phyloP scores from a whole-genome alignment of 352 stramenopile genomes.

The Phytophthora tubulina region DNA sequence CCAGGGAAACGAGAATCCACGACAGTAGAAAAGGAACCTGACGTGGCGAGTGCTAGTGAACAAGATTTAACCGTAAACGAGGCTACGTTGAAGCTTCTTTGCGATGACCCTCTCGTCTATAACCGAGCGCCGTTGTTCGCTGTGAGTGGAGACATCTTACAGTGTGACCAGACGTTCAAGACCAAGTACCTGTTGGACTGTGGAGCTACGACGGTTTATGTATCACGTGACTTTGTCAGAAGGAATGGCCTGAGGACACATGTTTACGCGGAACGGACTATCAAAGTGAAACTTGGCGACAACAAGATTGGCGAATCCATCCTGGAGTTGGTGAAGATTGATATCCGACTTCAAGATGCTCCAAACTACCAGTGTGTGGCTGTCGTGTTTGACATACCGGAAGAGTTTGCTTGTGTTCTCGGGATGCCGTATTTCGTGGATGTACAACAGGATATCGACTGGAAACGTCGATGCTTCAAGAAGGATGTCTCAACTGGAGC shows the following conservation, averaged over 20 bases:
- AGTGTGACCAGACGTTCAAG: background rate
- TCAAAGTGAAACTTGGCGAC: constrained; percentile 21
- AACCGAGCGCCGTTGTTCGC: constrained; percentile 16
- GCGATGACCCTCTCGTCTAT: constrained; percentile 32
- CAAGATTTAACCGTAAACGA: constrained; percentile 28
- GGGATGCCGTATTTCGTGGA: constrained; percentile 21
- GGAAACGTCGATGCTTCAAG: constrained; percentile 23
- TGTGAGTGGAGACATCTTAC: background rate
- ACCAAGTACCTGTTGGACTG: constrained; percentile 24
- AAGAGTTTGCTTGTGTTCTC: constrained; percentile 14
- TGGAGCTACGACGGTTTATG: constrained; percentile 17
- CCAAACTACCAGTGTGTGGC: constrained; percentile 12
- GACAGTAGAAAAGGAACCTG: no score
- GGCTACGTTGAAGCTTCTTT: constrained; percentile 30
- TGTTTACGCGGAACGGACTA: constrained; percentile 1
- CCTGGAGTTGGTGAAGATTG: constrained; percentile 17
- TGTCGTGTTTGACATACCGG: constrained; percentile 22
- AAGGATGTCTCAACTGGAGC: constrained; percentile 2
- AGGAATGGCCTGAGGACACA: background rate
- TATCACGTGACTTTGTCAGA: background rate
- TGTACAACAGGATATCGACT: constrained; percentile 19
- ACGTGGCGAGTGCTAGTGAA: constrained; percentile 1
- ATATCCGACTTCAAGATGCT: background rate
- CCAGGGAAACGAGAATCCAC: no score
- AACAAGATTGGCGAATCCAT: constrained; percentile 23